A percentile compares a stretch with the other conserved stretches of the same genome.
Conservation (phyloP, 179 eudicot species). For the Patellifolia procumbens region DNA sequence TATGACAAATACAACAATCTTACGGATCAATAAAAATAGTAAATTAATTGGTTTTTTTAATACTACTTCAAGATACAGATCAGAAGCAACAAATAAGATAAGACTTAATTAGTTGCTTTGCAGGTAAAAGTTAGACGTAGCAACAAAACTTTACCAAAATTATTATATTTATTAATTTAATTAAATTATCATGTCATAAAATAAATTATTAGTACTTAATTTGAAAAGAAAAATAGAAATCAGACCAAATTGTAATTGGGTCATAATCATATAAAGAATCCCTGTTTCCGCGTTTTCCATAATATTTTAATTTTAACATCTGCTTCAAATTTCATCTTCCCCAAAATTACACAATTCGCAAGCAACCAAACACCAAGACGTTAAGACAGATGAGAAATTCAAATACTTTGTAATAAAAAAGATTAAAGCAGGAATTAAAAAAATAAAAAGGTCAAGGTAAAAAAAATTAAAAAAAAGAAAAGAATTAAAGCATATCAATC, state of each 20-base stretch:
- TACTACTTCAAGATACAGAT: slow-evolving; percentile 22
- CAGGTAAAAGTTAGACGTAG: slow-evolving; percentile 32
- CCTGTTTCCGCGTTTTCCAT: slow-evolving; percentile 36
- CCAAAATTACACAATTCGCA: slow-evolving; percentile 28
- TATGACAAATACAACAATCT: background rate
- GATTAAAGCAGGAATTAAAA: background rate
- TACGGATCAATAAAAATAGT: slow-evolving; percentile 13
- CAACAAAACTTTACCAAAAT: slow-evolving; percentile 20
- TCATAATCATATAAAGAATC: slow-evolving; percentile 32
- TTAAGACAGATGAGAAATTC: background rate
- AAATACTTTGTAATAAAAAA: background rate
- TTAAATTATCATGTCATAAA: background rate
- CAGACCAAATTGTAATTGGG: slow-evolving; percentile 31
- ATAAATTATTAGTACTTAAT: slow-evolving; percentile 22
- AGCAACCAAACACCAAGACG: slow-evolving; percentile 22
- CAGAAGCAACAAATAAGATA: slow-evolving; percentile 28
- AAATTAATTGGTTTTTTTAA: background rate
- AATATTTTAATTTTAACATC: slow-evolving; percentile 17
- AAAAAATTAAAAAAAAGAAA: background rate
- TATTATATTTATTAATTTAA: background rate
- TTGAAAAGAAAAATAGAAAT: slow-evolving; percentile 14
- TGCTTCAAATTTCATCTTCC: slow-evolving; percentile 34
- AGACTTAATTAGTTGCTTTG: slow-evolving; percentile 27
- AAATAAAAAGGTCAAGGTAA: background rate
- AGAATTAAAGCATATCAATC: slow-evolving; percentile 22